Evolutionary conservation across 768 basidiomycete species (phyloP).

Genomic region (Stropharia rugosoannulata): DNA sequence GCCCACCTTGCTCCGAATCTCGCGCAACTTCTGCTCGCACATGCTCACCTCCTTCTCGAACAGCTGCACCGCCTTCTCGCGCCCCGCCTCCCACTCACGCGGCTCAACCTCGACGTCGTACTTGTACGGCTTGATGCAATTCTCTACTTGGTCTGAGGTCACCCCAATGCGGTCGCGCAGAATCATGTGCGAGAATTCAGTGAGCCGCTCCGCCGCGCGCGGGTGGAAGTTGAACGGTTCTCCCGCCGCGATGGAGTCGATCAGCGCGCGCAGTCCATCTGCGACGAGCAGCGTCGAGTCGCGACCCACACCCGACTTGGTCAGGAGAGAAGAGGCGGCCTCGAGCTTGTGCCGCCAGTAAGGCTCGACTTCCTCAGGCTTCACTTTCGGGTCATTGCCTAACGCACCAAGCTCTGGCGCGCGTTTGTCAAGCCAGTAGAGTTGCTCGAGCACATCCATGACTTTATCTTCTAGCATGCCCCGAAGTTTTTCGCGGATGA

Average conservation of each 20-base stretch:
- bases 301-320: conserved; percentile 93
- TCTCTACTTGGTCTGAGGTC: conserved; percentile 99
- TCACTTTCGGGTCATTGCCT: conserved; percentile 66
- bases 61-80: conserved; percentile 70
- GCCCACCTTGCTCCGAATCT: conserved; percentile 87
- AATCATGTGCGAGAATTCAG: conserved; percentile 91
- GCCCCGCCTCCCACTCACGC: conserved; percentile 88
- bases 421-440: conserved; percentile 95
- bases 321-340: conserved; percentile 88
- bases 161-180: conserved; percentile 89
- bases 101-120: conserved; percentile 96
- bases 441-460: conserved; percentile 94
- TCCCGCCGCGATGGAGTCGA: conserved; percentile 83
- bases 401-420: conserved; percentile 71
- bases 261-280: conserved; percentile 85
- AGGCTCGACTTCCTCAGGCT: conserved; percentile 75
- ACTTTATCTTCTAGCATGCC: conserved; percentile 93
- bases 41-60: conserved; percentile 82
- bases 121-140: conserved; percentile 99
- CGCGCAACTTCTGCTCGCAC: conserved; percentile 85
- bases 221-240: conserved; percentile 96
- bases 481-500: conserved; percentile 87
- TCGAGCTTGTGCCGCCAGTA: conserved; percentile 98
- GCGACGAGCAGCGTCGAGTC: conserved; percentile 94
- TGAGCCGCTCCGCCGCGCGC: conserved; percentile 81